phyloP scores from a whole-genome alignment of 2,329 filamentous ascomycete genomes.

The Calonectria fujianensis region DNA sequence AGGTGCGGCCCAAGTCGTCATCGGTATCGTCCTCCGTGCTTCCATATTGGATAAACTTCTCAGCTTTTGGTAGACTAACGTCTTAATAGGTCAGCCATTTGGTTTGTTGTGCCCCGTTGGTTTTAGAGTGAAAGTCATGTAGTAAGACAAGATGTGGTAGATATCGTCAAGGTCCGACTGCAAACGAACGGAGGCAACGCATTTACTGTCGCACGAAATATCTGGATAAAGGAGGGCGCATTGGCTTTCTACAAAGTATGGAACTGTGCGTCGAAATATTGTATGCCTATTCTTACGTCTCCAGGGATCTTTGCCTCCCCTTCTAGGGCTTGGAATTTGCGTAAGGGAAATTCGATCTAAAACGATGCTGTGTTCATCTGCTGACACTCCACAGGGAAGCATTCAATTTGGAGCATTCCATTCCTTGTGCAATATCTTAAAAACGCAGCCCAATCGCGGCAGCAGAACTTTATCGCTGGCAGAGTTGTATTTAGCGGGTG shows the following conservation, averaged over 20 bases:
- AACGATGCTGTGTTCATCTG: neutral
- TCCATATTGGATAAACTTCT: neutral
- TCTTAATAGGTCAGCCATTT: conserved; percentile 1
- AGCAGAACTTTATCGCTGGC: neutral
- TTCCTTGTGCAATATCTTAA: conserved; percentile 1
- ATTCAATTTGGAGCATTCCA: conserved; percentile 37
- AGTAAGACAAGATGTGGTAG: conserved; percentile 7
- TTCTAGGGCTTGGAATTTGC: conserved; percentile 32
- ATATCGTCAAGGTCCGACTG: conserved; percentile 35
- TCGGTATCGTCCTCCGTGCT: neutral
- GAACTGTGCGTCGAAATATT: neutral
- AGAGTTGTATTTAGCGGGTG: conserved; percentile 27
- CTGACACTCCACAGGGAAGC: neutral
- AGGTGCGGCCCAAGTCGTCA: conserved; percentile 8
- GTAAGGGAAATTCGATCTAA: neutral
- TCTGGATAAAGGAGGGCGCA: conserved; percentile 27
- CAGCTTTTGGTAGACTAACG: neutral
- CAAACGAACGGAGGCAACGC: conserved; percentile 30
- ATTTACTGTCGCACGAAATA: conserved; percentile 11
- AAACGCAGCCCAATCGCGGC: neutral
- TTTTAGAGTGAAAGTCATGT: neutral
- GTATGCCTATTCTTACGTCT: neutral
- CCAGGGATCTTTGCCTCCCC: conserved; percentile 30
- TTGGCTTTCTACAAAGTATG: conserved; percentile 31
- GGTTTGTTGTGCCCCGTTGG: neutral